phyloP scores from a whole-genome alignment of 2,329 filamentous ascomycete species.

The Diaporthe vaccinii region DNA sequence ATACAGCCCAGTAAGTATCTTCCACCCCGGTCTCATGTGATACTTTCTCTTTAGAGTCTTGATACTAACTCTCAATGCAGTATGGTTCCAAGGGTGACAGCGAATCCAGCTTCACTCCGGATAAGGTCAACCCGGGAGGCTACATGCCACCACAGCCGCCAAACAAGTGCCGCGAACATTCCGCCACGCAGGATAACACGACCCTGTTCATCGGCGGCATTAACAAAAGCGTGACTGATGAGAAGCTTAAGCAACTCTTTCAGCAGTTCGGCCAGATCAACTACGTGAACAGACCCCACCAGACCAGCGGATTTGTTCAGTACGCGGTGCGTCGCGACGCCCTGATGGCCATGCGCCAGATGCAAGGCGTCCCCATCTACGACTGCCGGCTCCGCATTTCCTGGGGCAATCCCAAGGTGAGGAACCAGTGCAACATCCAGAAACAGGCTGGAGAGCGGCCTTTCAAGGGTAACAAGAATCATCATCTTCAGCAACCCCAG shows the following conservation, averaged over 20 bases:
- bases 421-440: neutral
- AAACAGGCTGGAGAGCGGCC: neutral
- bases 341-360: slow-evolving; percentile 12
- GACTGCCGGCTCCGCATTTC: neutral
- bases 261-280: neutral
- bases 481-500: neutral
- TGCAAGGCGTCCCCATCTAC: slow-evolving; percentile 18
- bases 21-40: neutral
- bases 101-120: neutral
- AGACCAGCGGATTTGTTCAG: slow-evolving; percentile 3
- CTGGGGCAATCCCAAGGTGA: neutral
- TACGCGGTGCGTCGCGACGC: slow-evolving; percentile 9
- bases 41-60: neutral
- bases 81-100: neutral
- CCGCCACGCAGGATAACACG: neutral
- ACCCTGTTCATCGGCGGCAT: slow-evolving; percentile 15
- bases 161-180: neutral
- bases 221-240: neutral
- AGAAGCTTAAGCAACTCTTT: neutral
- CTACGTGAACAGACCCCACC: neutral
- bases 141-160: neutral
- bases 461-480: neutral
- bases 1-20: neutral
- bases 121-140: neutral
- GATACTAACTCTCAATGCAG: neutral